Evolutionary conservation across 257 asterid species (phyloP).

Genomic region (Verbena officinalis): DNA sequence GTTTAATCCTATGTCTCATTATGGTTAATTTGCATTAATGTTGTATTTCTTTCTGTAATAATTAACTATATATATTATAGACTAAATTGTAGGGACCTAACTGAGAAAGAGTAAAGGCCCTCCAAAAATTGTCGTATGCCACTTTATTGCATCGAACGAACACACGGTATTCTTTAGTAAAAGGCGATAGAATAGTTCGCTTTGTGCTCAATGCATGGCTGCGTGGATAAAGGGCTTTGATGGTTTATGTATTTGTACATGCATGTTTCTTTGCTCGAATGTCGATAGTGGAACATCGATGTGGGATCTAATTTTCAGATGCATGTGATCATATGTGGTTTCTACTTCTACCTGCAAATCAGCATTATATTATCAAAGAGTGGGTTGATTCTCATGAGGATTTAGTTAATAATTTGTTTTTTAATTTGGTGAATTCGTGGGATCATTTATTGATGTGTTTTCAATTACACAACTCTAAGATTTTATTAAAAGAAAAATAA

Average conservation of each 20-base stretch:
- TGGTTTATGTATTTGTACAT: neutral
- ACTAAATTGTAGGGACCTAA: constrained; percentile 8
- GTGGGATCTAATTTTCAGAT: neutral
- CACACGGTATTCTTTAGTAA: constrained; percentile 26
- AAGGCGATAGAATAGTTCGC: constrained; percentile 22
- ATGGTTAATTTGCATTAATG: no score
- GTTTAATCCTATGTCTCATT: no score
- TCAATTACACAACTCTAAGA: no score
- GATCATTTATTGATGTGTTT: no score
- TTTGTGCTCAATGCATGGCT: constrained; percentile 11
- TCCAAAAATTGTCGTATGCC: constrained; percentile 13
- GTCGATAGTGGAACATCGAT: neutral
- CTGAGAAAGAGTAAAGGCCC: neutral
- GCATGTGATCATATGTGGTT: neutral
- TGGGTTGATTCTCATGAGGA: no score
- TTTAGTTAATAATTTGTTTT: no score
- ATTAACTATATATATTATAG: no score
- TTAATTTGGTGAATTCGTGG: no score
- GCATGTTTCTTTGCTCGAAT: neutral
- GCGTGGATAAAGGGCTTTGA: neutral
- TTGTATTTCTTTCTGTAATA: no score
- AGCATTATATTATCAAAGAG: no score
- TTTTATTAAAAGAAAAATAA: no score
- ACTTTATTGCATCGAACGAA: neutral
- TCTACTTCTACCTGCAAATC: no score